These are phyloP conservation scores for Claviceps pusilla DNA, from an alignment of 2,329 filamentous ascomycete genomes.

Conservation along the genomic window DNA sequence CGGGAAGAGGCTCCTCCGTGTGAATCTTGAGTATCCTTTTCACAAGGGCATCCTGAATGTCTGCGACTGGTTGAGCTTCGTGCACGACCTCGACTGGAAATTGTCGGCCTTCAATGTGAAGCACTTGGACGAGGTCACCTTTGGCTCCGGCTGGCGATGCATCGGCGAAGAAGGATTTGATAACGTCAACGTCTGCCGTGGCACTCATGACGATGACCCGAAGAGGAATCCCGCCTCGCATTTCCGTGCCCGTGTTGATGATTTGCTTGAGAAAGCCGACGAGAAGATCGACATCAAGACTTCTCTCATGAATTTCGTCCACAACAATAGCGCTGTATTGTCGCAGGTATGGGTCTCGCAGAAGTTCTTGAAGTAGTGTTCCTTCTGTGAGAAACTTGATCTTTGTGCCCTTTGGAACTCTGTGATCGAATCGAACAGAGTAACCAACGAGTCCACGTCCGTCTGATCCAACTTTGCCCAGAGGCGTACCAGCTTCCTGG, in stretches of 20 bases:
- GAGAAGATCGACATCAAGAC: constrained; percentile 83
- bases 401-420: constrained; percentile 62
- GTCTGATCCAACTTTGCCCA: constrained; percentile 25
- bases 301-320: constrained; percentile 93
- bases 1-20: constrained; percentile 74
- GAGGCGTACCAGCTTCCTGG: constrained; percentile 50
- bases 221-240: constrained; percentile 56
- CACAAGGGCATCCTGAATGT: constrained; percentile 69
- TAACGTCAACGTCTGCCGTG: constrained; percentile 72
- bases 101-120: constrained; percentile 70
- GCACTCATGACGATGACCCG: constrained; percentile 97
- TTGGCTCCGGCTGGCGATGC: constrained; percentile 6
- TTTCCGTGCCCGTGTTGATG: constrained; percentile 44
- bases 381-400: constrained; percentile 95
- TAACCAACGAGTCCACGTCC: constrained; percentile 60
- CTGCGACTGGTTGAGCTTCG: constrained; percentile 56
- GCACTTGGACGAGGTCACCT: constrained; percentile 24
- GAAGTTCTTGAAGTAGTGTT: constrained; percentile 85
- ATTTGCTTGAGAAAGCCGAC: constrained; percentile 78
- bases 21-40: constrained; percentile 79
- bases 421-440: constrained; percentile 85
- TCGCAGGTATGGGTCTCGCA: constrained; percentile 66
- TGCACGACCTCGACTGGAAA: constrained; percentile 71
- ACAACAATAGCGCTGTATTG: constrained; percentile 85
- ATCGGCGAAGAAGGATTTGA: constrained; percentile 57